Evolutionary conservation across 345 rosid species (phyloP).

Genomic region (Hypericum androsaemum): DNA sequence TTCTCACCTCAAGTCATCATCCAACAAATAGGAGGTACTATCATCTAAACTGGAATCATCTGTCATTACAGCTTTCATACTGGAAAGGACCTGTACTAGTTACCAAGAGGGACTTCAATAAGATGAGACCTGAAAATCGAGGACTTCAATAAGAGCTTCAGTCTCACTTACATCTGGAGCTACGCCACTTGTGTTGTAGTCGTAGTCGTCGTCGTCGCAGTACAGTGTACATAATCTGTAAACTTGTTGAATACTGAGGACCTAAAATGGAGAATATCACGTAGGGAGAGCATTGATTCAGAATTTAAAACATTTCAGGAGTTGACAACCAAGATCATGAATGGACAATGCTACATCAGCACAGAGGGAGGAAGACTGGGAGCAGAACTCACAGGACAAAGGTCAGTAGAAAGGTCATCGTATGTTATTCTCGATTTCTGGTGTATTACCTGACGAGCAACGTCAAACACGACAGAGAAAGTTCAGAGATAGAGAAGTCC

Average conservation of each 20-base stretch:
- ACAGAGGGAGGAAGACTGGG: not conserved
- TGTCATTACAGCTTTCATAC: not conserved
- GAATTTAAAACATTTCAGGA: not conserved
- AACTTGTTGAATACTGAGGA: slow-evolving; percentile 13
- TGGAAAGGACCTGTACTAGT: slow-evolving; percentile 1
- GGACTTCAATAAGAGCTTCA: not conserved
- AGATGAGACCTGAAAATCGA: not conserved
- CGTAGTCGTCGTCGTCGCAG: slow-evolving; percentile 22
- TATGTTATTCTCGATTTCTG: slow-evolving; percentile 19
- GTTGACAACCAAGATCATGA: not conserved
- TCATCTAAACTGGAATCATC: not conserved
- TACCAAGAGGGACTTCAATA: not conserved
- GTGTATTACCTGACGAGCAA: slow-evolving; percentile 19
- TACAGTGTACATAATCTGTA: slow-evolving; percentile 18
- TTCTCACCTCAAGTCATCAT: not conserved
- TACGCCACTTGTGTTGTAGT: slow-evolving; percentile 15
- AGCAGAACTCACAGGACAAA: slow-evolving; percentile 20
- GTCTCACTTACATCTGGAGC: slow-evolving; percentile 18
- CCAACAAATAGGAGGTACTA: not conserved
- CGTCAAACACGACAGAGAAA: too few species aligned
- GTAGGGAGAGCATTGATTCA: not conserved
- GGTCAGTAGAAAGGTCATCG: slow-evolving; percentile 20
- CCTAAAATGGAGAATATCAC: slow-evolving; percentile 8
- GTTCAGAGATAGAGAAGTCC: not conserved
- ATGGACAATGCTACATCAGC: not conserved